phyloP scores from a whole-genome alignment of 176 grass and related monocot species.

The Carex parvula region DNA sequence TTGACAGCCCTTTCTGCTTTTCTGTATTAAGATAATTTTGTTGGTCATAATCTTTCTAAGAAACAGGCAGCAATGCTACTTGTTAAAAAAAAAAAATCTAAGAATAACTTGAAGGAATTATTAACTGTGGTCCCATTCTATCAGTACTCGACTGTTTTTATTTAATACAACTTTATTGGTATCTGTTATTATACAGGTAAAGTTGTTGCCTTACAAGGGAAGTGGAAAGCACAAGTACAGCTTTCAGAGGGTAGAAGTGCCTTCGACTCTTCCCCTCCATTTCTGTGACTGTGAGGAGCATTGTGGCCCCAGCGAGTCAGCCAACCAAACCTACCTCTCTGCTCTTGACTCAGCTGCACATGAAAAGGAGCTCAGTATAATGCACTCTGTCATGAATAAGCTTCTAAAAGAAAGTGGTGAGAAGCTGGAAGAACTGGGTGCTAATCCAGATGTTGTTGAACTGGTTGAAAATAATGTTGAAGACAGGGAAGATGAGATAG shows the following conservation, averaged over 20 bases:
- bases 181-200: conserved; percentile 49
- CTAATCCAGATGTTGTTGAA: background rate
- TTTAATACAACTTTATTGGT: background rate
- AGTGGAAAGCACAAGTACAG: conserved; percentile 97
- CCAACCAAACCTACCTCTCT: conserved; percentile 54
- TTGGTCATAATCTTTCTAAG: background rate
- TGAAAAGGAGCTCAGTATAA: conserved; percentile 78
- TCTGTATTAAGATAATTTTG: background rate
- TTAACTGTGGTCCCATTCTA: background rate
- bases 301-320: conserved; percentile 56
- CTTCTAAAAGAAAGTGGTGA: conserved; percentile 56
- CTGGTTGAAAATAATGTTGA: conserved; percentile 4
- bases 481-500: conserved; percentile 4
- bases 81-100: background rate
- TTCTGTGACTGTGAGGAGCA: conserved; percentile 99
- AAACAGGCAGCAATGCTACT: background rate
- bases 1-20: background rate
- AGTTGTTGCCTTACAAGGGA: conserved; percentile 76
- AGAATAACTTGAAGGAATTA: background rate
- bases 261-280: conserved; percentile 73
- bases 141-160: background rate
- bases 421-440: conserved; percentile 18
- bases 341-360: conserved; percentile 56
- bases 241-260: conserved; percentile 73
- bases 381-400: conserved; percentile 86